These are phyloP conservation scores for Zea mays DNA, from an alignment of 176 grass and related monocot species.

Conservation along the genomic window Zm-B73-REFERENCE-NAM-5.0 NC_050097.1:3921501-3922000, in stretches of 20 bases:
- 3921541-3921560: no score
- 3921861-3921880: slow-evolving; percentile 41
- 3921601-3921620: no score
- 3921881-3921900: slow-evolving; percentile 13
- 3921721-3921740: not conserved
- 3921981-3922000: slow-evolving; percentile 55
- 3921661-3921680: not conserved
- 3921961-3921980: slow-evolving; percentile 53
- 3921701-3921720: not conserved
- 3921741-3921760: not conserved
- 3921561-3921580: no score
- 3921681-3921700: not conserved
- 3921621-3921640: no score
- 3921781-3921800: not conserved
- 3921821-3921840: slow-evolving; percentile 60
- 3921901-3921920: slow-evolving; percentile 41
- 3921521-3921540: no score
- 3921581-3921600: not conserved
- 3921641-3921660: no score
- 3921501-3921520: no score
- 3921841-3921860: slow-evolving; percentile 43
- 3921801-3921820: slow-evolving; percentile 2
- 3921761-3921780: not conserved
- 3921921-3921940: slow-evolving; percentile 31
- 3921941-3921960: slow-evolving; percentile 35